Percentiles rank a stretch among this genome's conserved stretches.
phyloP scores from a whole-genome alignment of 2,329 filamentous ascomycete genomes.

The Monilinia polystroma region DNA sequence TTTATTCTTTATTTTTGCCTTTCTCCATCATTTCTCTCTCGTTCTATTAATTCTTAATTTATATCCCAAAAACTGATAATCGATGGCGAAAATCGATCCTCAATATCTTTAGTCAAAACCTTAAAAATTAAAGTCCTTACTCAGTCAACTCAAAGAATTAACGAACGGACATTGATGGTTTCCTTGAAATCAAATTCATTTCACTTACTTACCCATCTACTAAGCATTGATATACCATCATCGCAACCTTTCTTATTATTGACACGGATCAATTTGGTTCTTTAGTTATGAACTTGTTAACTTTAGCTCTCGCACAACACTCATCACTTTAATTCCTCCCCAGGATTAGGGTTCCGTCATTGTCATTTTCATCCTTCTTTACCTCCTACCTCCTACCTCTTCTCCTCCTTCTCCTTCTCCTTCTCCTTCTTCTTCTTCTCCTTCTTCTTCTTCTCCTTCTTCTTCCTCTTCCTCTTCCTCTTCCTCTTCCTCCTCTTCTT shows the following conservation, averaged over 20 bases:
- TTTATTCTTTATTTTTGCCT: too few relatives aligned
- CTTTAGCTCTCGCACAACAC: neutral
- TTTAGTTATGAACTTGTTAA: neutral
- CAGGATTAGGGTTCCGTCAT: conserved; percentile 14
- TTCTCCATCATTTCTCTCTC: too few relatives aligned
- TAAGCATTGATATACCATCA: too few relatives aligned
- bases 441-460: neutral
- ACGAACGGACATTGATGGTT: neutral
- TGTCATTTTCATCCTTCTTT: neutral
- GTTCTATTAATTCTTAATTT: too few relatives aligned
- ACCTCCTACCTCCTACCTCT: too few relatives aligned
- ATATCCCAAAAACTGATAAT: too few relatives aligned
- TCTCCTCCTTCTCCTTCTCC: neutral
- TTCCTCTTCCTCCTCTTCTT: too few relatives aligned
- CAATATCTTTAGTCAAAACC: too few relatives aligned
- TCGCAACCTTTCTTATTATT: neutral
- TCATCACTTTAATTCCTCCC: neutral
- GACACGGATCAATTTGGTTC: neutral
- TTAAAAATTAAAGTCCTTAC: too few relatives aligned
- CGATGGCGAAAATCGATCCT: too few relatives aligned
- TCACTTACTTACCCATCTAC: too few relatives aligned
- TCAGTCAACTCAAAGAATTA: too few relatives aligned
- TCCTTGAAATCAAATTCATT: conserved; percentile 3
- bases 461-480: neutral
- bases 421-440: neutral